A percentile compares a stretch with the other conserved stretches of the same genome.
These are phyloP conservation scores for Sporothrix schenckii DNA, from an alignment of 2,329 filamentous ascomycete genomes.

Conservation along the genomic window DNA sequence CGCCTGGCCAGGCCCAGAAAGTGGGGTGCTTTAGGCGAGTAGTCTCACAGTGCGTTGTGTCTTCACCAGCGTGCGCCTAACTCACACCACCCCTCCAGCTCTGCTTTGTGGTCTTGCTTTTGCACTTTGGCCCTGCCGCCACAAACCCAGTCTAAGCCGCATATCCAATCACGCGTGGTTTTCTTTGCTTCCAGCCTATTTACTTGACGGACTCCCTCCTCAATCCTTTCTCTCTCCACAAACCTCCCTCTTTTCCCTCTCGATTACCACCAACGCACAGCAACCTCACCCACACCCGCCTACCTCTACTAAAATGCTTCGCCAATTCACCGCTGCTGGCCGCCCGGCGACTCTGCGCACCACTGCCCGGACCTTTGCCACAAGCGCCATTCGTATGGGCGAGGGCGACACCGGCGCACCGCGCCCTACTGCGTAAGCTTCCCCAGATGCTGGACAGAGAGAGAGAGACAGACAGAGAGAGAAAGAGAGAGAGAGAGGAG, in stretches of 20 bases:
- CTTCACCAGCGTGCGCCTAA: neutral
- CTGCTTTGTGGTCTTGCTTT: neutral
- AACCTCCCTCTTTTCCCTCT: neutral
- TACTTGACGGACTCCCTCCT: constrained; percentile 14
- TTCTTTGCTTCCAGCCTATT: constrained; percentile 30
- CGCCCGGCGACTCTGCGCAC: constrained; percentile 57
- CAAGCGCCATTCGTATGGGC: constrained; percentile 64
- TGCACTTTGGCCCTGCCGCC: neutral
- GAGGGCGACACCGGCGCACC: constrained; percentile 71
- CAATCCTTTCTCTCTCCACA: neutral
- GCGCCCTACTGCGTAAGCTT: constrained; percentile 56
- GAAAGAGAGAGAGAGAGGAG: neutral
- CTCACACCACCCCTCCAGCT: constrained; percentile 8
- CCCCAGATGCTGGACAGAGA: neutral
- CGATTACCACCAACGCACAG: neutral
- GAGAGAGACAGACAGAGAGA: neutral
- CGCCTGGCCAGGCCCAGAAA: constrained; percentile 13
- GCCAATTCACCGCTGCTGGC: constrained; percentile 60
- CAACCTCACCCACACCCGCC: neutral
- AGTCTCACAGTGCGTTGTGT: constrained; percentile 13
- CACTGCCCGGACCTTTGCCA: constrained; percentile 62
- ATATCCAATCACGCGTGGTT: constrained; percentile 36
- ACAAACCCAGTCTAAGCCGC: constrained; percentile 22
- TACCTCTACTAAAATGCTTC: constrained; percentile 59
- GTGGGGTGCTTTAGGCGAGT: constrained; percentile 22